Evolutionary conservation across 2,329 filamentous ascomycete species (phyloP).

Genomic region (Sporothrix euskadiensis): DNA sequence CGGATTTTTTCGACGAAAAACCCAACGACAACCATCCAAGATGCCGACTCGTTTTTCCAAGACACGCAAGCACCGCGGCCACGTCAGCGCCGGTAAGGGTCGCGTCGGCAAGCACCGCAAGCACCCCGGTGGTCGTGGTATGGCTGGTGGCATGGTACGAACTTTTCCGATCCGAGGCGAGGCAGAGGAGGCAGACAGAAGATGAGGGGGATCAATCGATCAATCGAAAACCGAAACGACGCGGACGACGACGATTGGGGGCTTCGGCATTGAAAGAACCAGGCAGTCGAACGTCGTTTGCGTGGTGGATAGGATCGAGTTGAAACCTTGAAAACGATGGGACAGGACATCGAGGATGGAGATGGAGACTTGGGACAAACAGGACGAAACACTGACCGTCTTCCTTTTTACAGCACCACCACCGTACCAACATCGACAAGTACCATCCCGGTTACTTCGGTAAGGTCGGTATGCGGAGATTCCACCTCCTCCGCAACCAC

Average conservation of each 20-base stretch:
- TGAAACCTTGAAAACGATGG: not conserved
- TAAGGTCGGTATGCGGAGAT: conserved; percentile 93
- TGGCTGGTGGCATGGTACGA: conserved; percentile 74
- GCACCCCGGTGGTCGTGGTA: conserved; percentile 77
- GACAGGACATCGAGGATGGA: not conserved
- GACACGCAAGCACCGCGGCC: conserved; percentile 86
- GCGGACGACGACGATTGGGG: not conserved
- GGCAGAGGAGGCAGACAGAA: not conserved
- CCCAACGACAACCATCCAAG: conserved; percentile 28
- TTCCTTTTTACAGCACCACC: conserved; percentile 67
- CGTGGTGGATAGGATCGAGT: not conserved
- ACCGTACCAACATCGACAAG: conserved; percentile 80
- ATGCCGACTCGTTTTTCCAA: conserved; percentile 72
- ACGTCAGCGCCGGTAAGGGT: conserved; percentile 97
- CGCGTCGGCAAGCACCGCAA: conserved; percentile 99
- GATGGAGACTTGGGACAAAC: not conserved
- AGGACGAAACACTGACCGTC: not conserved
- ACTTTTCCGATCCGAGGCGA: not conserved
- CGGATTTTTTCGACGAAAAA: conserved; percentile 28
- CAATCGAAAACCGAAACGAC: not conserved
- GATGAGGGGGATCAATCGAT: not conserved
- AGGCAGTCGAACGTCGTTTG: not conserved
- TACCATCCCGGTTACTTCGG: conserved; percentile 99
- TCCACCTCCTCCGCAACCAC: conserved; percentile 94
- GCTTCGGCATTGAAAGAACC: not conserved